Percentiles rank a stretch among this genome's conserved stretches.
Conservation (phyloP, 331 rosid genomes). For the Malus hybrid region DNA sequence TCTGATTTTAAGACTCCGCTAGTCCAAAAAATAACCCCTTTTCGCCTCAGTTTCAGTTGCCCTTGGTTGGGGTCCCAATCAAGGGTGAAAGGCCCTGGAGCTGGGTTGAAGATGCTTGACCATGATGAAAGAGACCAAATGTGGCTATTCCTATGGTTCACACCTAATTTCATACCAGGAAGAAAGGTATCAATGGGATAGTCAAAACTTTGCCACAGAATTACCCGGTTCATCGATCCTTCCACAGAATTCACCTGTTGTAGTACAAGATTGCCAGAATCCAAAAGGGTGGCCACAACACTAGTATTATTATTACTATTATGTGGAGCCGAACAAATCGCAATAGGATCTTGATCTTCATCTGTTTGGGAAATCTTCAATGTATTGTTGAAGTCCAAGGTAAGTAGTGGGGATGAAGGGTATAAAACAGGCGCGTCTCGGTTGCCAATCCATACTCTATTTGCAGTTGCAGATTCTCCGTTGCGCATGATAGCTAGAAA, state of each 20-base stretch:
- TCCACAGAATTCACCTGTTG: neutral
- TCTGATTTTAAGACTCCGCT: neutral
- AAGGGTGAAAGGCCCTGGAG: neutral
- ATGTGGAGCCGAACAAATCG: neutral
- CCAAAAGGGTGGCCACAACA: neutral
- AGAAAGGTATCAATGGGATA: neutral
- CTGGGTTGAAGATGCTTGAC: neutral
- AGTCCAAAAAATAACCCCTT: neutral
- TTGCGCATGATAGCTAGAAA: neutral
- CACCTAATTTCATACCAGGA: neutral
- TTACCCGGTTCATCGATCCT: neutral
- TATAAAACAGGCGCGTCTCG: neutral
- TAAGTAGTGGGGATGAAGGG: neutral
- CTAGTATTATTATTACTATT: neutral
- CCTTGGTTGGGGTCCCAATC: neutral
- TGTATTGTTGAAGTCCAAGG: neutral
- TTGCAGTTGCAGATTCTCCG: rapidly evolving
- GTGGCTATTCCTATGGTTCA: neutral
- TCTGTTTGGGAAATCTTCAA: neutral
- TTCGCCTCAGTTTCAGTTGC: neutral
- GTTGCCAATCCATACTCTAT: neutral
- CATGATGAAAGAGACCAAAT: neutral
- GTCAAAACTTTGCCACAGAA: neutral
- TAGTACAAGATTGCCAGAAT: neutral
- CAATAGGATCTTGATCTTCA: neutral